Percentiles rank a stretch among this genome's conserved stretches.
These are phyloP conservation scores for Parastagonospora nodorum DNA, from an alignment of 2,329 filamentous ascomycete species.

Conservation along the genomic window DNA sequence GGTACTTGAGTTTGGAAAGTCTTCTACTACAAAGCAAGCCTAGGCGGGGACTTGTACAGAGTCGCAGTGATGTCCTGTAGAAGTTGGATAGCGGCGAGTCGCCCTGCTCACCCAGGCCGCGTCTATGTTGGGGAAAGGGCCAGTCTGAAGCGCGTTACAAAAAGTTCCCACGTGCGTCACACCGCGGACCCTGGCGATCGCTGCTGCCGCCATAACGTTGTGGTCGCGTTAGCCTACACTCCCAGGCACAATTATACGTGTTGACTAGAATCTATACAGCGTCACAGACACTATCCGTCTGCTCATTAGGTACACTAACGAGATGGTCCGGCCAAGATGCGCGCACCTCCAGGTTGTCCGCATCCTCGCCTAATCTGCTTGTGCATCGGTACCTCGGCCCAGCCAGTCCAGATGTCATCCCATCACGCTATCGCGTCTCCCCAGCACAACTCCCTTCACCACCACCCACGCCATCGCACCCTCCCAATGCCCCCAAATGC, in stretches of 20 bases:
- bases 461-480: conserved; percentile 2
- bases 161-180: conserved; percentile 15
- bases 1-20: conserved; percentile 5
- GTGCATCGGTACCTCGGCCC: conserved; percentile 34
- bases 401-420: conserved; percentile 13
- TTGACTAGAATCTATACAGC: neutral
- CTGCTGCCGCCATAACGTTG: neutral
- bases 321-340: no score
- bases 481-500: conserved; percentile 35
- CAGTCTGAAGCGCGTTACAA: conserved; percentile 20
- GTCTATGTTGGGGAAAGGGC: conserved; percentile 9
- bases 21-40: neutral
- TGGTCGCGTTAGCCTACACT: neutral
- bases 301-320: no score
- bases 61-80: neutral
- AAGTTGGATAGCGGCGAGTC: neutral
- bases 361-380: conserved; percentile 9
- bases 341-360: neutral
- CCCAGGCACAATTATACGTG: neutral
- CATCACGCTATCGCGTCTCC: conserved; percentile 26
- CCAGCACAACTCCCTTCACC: neutral
- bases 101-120: conserved; percentile 40
- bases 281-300: neutral
- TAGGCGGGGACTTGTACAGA: neutral
- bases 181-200: conserved; percentile 9